phyloP scores from a whole-genome alignment of 805 yeast genomes.

The Kluyveromyces aestuarii region DNA sequence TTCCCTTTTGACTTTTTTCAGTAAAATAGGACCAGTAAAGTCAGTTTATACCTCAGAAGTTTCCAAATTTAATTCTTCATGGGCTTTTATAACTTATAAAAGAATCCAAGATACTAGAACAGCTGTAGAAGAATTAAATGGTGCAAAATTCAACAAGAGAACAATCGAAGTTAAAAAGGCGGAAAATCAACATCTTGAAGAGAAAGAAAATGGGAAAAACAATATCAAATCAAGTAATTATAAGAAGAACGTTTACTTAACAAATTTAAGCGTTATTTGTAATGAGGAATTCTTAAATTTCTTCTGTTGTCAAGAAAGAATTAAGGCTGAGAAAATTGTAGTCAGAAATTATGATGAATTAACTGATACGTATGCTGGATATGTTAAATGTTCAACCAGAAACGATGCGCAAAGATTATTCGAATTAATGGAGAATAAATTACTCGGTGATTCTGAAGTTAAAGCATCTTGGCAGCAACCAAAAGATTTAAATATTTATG shows the following conservation, averaged over 20 bases:
- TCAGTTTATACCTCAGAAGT: slow-evolving; percentile 28
- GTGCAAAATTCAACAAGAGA: slow-evolving; percentile 20
- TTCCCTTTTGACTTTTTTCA: slow-evolving; percentile 22
- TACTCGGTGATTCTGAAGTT: slow-evolving; percentile 23
- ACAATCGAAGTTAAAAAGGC: slow-evolving; percentile 20
- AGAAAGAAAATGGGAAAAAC: slow-evolving; percentile 1
- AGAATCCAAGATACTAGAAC: slow-evolving; percentile 27
- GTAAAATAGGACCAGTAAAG: slow-evolving; percentile 26
- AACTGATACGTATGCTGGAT: slow-evolving; percentile 19
- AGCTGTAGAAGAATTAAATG: slow-evolving; percentile 29
- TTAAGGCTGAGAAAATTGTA: slow-evolving; percentile 11
- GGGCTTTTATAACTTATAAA: slow-evolving; percentile 37
- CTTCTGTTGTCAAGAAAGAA: slow-evolving; percentile 19
- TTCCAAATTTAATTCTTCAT: slow-evolving; percentile 16
- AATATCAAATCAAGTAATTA: slow-evolving; percentile 5
- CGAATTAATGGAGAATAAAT: slow-evolving; percentile 14
- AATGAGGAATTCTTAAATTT: slow-evolving; percentile 20
- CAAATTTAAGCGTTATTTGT: slow-evolving; percentile 22
- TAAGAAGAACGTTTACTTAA: slow-evolving; percentile 14
- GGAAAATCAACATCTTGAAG: slow-evolving; percentile 5
- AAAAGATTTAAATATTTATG: background rate
- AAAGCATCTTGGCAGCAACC: slow-evolving; percentile 16
- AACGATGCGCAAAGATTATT: slow-evolving; percentile 16
- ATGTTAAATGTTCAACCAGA: slow-evolving; percentile 14
- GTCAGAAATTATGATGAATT: slow-evolving; percentile 11